Percentiles rank a stretch among this genome's conserved stretches.
phyloP scores from a whole-genome alignment of 2,329 filamentous ascomycete genomes.

The Fusarium denticulatum region DNA sequence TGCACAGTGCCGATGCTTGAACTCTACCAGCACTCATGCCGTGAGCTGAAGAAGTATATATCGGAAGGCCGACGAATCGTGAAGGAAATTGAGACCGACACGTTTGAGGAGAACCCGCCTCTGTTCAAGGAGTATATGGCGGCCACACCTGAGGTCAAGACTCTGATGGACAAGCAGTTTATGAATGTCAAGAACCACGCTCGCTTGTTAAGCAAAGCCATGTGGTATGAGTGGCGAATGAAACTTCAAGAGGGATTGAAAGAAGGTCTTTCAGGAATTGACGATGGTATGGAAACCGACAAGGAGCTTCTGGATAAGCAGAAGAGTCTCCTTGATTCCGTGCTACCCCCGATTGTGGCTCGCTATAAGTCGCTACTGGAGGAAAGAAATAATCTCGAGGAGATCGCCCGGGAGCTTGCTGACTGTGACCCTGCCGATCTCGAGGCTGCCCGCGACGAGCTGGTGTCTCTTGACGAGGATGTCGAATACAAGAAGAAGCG shows the following conservation, averaged over 20 bases:
- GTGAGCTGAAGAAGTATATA: slow-evolving; percentile 96
- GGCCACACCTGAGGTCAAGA: slow-evolving; percentile 82
- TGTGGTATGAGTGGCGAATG: slow-evolving; percentile 98
- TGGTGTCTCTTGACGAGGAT: slow-evolving; percentile 72
- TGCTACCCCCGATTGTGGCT: slow-evolving; percentile 72
- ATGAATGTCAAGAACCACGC: slow-evolving; percentile 97
- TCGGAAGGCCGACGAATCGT: slow-evolving; percentile 91
- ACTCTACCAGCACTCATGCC: slow-evolving; percentile 93
- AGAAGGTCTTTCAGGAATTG: slow-evolving; percentile 79
- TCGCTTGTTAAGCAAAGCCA: slow-evolving; percentile 88
- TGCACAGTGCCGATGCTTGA: slow-evolving; percentile 94
- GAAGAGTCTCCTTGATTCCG: slow-evolving; percentile 72
- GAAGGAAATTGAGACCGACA: slow-evolving; percentile 88
- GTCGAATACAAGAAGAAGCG: slow-evolving; percentile 75
- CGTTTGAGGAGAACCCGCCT: slow-evolving; percentile 87
- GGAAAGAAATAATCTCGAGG: slow-evolving; percentile 74
- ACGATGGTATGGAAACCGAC: slow-evolving; percentile 80
- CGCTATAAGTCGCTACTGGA: slow-evolving; percentile 69
- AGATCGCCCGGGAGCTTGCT: slow-evolving; percentile 77
- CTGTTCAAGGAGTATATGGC: slow-evolving; percentile 92
- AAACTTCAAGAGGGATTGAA: slow-evolving; percentile 84
- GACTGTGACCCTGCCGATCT: slow-evolving; percentile 85
- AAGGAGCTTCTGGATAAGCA: slow-evolving; percentile 73
- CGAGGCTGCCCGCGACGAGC: slow-evolving; percentile 73
- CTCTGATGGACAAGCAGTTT: slow-evolving; percentile 94